Conservation (phyloP, 1,284 basidiomycete species). For the Blastosporella zonata region DNA sequence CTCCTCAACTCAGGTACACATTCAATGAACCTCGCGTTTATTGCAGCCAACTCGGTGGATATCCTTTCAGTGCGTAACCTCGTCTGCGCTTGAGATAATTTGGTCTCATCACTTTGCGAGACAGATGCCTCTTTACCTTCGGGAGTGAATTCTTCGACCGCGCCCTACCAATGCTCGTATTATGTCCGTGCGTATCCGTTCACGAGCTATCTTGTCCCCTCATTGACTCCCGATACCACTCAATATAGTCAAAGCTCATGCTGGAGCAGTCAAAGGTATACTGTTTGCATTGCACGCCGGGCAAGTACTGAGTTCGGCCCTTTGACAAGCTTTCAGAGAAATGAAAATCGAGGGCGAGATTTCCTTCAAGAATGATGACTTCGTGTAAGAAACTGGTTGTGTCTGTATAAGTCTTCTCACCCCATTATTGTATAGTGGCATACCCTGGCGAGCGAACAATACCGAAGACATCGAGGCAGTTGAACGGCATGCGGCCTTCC, state of each 20-base stretch:
- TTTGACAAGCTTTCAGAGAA: constrained; percentile 37
- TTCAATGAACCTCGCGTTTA: constrained; percentile 49
- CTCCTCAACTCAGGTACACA: constrained; percentile 34
- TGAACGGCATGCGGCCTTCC: constrained; percentile 45
- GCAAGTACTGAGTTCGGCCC: background rate
- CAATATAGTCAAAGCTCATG: constrained; percentile 42
- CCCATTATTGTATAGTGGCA: constrained; percentile 29
- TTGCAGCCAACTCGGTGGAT: constrained; percentile 35
- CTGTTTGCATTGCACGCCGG: background rate
- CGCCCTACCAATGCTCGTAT: constrained; percentile 42
- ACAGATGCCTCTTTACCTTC: constrained; percentile 38
- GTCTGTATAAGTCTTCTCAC: background rate
- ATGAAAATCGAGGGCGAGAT: constrained; percentile 47
- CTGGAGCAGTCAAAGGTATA: constrained; percentile 42
- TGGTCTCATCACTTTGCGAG: background rate
- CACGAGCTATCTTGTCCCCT: background rate
- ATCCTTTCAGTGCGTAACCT: constrained; percentile 40
- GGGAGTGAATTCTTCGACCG: constrained; percentile 38
- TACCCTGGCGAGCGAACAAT: constrained; percentile 42
- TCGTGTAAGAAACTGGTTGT: constrained; percentile 29
- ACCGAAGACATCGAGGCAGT: constrained; percentile 41
- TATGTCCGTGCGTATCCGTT: constrained; percentile 34
- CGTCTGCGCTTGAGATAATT: background rate
- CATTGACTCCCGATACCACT: background rate
- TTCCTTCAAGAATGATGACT: constrained; percentile 47